Conservation (phyloP, 2,329 filamentous ascomycete species). For the Sclerotinia trifoliorum region DNA sequence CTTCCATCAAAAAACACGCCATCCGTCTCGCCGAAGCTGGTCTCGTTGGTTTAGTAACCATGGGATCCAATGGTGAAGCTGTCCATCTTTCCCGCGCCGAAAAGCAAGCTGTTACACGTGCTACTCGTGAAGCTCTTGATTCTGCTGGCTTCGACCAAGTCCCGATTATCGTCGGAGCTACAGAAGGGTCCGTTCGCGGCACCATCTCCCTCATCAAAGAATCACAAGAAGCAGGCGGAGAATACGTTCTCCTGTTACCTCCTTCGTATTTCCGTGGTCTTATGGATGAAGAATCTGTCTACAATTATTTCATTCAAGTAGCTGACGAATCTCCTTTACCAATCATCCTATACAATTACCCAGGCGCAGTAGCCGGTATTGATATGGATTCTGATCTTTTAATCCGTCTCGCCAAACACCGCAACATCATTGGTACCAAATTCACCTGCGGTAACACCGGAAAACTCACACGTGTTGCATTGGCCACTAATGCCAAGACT, state of each 20-base stretch:
- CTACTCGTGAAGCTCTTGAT: conserved; percentile 79
- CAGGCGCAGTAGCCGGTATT: conserved; percentile 79
- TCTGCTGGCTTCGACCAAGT: conserved; percentile 72
- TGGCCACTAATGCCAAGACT: conserved; percentile 69
- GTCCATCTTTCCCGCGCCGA: conserved; percentile 79
- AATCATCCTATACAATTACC: conserved; percentile 89
- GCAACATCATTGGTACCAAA: conserved; percentile 84
- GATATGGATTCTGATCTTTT: conserved; percentile 89
- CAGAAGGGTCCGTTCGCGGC: conserved; percentile 76
- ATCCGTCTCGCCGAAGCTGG: conserved; percentile 74
- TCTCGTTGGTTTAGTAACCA: conserved; percentile 76
- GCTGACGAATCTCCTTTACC: conserved; percentile 74
- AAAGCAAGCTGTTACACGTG: conserved; percentile 70
- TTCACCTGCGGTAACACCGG: conserved; percentile 91
- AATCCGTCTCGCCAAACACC: conserved; percentile 74
- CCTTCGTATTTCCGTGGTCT: conserved; percentile 81
- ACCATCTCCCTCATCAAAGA: conserved; percentile 74
- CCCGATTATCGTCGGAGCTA: conserved; percentile 81
- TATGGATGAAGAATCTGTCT: conserved; percentile 68
- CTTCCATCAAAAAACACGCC: conserved; percentile 76
- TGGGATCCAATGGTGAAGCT: conserved; percentile 90
- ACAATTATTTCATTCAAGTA: conserved; percentile 64
- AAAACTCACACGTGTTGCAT: conserved; percentile 79
- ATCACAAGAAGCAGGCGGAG: conserved; percentile 66
- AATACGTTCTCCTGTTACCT: conserved; percentile 76